phyloP scores from a whole-genome alignment of 257 asterid species.

The Nicotiana benthamiana region DNA sequence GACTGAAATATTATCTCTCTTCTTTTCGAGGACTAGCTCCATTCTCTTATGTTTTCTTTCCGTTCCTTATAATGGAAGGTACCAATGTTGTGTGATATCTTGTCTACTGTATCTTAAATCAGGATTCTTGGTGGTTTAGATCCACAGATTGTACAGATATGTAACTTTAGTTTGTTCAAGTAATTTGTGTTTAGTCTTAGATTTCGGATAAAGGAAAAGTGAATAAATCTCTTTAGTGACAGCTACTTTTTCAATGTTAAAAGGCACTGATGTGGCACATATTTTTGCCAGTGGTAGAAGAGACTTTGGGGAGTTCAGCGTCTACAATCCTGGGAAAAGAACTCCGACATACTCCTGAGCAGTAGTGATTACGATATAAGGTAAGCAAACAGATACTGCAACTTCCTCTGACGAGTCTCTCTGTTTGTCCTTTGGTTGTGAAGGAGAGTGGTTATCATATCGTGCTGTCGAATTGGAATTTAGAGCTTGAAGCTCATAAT shows the following conservation, averaged over 20 bases:
- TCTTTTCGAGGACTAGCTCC: neutral
- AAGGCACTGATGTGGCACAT: slow-evolving; percentile 46
- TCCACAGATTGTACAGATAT: neutral
- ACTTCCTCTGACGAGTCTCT: neutral
- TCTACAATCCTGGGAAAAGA: slow-evolving; percentile 49
- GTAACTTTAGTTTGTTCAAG: neutral
- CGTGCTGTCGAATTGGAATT: neutral
- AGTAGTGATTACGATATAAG: neutral
- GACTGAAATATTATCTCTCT: neutral
- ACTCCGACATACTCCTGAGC: slow-evolving; percentile 11
- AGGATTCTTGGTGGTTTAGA: neutral
- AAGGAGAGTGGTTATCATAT: neutral
- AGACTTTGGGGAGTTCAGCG: slow-evolving; percentile 85
- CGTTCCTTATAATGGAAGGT: neutral
- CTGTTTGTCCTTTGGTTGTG: neutral
- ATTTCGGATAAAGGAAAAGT: neutral
- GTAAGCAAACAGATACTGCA: neutral
- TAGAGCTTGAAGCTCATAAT: neutral
- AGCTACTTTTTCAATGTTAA: slow-evolving; percentile 12
- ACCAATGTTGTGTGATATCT: neutral
- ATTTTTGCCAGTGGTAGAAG: slow-evolving; percentile 84
- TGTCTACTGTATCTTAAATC: neutral
- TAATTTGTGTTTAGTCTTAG: neutral
- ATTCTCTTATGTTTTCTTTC: neutral
- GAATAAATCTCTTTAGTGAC: neutral